Base-by-base conservation (phyloP, 805 yeast species). In the Yarrowia sp. region DNA sequence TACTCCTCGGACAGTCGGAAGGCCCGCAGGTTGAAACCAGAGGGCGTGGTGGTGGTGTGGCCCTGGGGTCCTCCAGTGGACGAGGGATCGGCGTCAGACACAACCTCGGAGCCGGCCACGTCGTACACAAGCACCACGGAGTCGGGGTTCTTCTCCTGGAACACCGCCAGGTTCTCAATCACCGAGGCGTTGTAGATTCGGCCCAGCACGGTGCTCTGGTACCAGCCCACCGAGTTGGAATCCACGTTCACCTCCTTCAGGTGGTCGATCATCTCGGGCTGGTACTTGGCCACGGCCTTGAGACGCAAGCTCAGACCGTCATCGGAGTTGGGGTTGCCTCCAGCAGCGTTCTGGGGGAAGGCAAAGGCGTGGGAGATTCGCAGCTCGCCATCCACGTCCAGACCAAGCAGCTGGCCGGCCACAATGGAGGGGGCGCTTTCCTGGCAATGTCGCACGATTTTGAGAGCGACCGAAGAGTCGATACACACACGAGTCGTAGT, bases 141-240 rank as follows among this genome's bases (percentile, higher is more conserved):
- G 71, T 82, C 81, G 61, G 84, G 80, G 74, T 85, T 84, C 75
- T 81, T 81, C 71, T 78, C 76, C 78, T 90, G 95, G 75, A 85
- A 85, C 69, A 84, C 85, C 55, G 87, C 85, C 79, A 91, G 82
- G 46, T 87, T 83, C 73, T 91, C 96, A 36, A 92, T 82, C 64
- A 90, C 81, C 56, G 74, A 66, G 67, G 85, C 85, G 69, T 87
- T 86, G 73, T 87, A 85, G 75, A 87, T 87, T 75, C 86, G 86
- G 55, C 95, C 95, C 46, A 89, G 84, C 64, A 81, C 79, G 36
- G 92, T 83, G 52, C 89, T 82, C 75, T 90, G 85, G 79, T 90
- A 91, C 92, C 93, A 91, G 40, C 97, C 97, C 70, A 87, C 84
- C 69, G 87, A 82, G 74, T 87, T 90, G 50, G 86, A 82, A 55